These are phyloP conservation scores for Boletus barrowsii DNA, from an alignment of 768 basidiomycete genomes.

Conservation along the genomic window DNA sequence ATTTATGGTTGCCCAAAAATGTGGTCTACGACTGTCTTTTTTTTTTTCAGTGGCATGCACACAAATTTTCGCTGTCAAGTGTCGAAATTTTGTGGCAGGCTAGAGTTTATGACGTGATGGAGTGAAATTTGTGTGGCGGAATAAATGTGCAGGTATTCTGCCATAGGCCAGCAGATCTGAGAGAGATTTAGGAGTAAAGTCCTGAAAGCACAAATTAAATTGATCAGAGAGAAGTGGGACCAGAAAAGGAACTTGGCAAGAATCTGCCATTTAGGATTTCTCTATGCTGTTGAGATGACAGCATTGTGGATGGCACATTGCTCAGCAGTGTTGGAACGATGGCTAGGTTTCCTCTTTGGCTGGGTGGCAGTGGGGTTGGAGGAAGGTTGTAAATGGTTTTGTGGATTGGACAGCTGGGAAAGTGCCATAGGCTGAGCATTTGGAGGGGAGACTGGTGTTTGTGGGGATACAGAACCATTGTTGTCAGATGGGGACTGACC, in stretches of 20 bases:
- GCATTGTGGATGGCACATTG: conserved; percentile 97
- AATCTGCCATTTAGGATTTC: conserved; percentile 94
- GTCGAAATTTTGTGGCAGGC: too few species aligned
- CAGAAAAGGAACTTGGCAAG: conserved; percentile 50
- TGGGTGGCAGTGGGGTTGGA: conserved; percentile 32
- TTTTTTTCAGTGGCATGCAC: too few species aligned
- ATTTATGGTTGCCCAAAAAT: too few species aligned
- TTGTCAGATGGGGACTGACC: conserved; percentile 43
- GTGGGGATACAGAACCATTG: conserved; percentile 42
- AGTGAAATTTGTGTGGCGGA: too few species aligned
- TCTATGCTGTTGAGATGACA: conserved; percentile 80
- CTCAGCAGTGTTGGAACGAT: conserved; percentile 94
- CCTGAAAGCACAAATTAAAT: conserved; percentile 42
- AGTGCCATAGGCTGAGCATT: too few species aligned
- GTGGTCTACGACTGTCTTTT: too few species aligned
- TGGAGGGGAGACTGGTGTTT: conserved; percentile 46
- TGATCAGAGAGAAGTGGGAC: conserved; percentile 8
- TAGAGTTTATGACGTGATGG: too few species aligned
- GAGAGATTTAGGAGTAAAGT: conserved; percentile 87
- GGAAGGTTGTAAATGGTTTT: conserved; percentile 17
- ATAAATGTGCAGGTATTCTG: too few species aligned
- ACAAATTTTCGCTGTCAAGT: too few species aligned
- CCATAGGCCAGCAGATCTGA: conserved; percentile 75
- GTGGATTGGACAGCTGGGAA: conserved; percentile 24
- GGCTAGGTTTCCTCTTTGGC: conserved; percentile 75